A percentile compares a stretch with the other conserved stretches of the same genome.
phyloP scores from a whole-genome alignment of 179 eudicot genomes.

The Silene vulgaris region DNA sequence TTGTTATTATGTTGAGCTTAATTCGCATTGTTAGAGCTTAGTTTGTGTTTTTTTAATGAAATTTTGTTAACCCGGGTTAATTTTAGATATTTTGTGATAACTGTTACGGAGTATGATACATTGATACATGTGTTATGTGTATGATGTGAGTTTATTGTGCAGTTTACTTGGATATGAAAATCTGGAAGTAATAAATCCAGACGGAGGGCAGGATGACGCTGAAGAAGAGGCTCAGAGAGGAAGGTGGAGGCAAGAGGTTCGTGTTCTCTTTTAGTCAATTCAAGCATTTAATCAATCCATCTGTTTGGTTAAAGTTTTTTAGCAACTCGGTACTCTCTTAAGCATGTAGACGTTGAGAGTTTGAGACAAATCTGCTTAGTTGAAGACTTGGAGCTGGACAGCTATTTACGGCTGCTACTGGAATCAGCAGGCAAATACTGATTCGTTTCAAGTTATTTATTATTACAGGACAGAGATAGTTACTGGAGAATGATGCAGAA shows the following conservation, averaged over 20 bases:
- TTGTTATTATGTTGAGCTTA: not conserved
- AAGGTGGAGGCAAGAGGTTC: slow-evolving; percentile 47
- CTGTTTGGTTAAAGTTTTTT: slow-evolving; percentile 1
- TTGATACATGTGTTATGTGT: not conserved
- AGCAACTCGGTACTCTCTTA: not conserved
- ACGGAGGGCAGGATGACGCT: slow-evolving; percentile 46
- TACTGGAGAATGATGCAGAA: slow-evolving; percentile 98
- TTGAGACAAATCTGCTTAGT: not conserved
- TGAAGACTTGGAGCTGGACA: not conserved
- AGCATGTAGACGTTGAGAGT: not conserved
- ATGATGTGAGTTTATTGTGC: not conserved
- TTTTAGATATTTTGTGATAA: not conserved
- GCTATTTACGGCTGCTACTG: not conserved
- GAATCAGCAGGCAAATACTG: not conserved
- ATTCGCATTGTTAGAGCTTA: not conserved
- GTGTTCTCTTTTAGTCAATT: not conserved
- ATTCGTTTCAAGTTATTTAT: slow-evolving; percentile 18
- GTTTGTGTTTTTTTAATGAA: too few species aligned
- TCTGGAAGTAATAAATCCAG: slow-evolving; percentile 46
- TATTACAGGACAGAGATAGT: slow-evolving; percentile 72
- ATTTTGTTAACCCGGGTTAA: too few species aligned
- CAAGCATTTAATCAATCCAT: not conserved
- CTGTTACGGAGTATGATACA: not conserved
- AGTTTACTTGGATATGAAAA: slow-evolving; percentile 44
- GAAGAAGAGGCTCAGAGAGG: slow-evolving; percentile 48